Evolutionary conservation across 805 yeast species (phyloP).

Genomic region (Blastobotrys terrestris): DNA sequence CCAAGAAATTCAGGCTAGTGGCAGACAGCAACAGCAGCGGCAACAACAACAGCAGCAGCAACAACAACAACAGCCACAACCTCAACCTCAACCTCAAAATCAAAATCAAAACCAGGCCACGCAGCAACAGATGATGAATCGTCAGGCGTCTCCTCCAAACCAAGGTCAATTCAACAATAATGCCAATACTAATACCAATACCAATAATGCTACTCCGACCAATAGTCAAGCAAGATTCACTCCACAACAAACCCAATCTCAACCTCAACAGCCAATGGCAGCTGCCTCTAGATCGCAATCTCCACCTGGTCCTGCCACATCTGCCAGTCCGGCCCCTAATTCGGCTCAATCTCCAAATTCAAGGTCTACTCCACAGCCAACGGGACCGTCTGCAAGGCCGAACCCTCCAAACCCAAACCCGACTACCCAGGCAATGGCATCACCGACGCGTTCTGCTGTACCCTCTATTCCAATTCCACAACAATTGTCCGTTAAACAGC

Average conservation of each 20-base stretch:
- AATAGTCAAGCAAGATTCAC: conserved; percentile 10
- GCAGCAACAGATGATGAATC: conserved; percentile 3
- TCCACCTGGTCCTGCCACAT: conserved; percentile 9
- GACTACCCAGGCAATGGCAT: conserved; percentile 28
- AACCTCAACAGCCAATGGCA: conserved; percentile 9
- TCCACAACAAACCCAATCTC: conserved; percentile 20
- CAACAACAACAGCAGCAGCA: conserved; percentile 9
- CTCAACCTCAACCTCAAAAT: conserved; percentile 11
- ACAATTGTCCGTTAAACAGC: conserved; percentile 57
- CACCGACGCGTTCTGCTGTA: conserved; percentile 24
- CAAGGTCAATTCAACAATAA: not conserved
- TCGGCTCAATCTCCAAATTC: conserved; percentile 1
- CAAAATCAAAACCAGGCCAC: conserved; percentile 10
- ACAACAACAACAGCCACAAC: conserved; percentile 17
- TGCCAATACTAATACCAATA: not conserved
- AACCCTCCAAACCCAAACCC: conserved; percentile 5
- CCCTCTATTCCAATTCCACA: conserved; percentile 47
- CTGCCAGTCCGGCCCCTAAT: conserved; percentile 6
- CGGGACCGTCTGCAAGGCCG: conserved; percentile 3
- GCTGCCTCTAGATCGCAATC: conserved; percentile 1
- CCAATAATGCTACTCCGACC: not conserved
- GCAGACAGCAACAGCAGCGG: conserved; percentile 12
- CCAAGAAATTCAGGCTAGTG: conserved; percentile 2
- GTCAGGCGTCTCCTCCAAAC: not conserved
- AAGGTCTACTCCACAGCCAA: not conserved